Base-by-base conservation (phyloP, 1,284 basidiomycete species). In the Gymnopus androsaceus region DNA sequence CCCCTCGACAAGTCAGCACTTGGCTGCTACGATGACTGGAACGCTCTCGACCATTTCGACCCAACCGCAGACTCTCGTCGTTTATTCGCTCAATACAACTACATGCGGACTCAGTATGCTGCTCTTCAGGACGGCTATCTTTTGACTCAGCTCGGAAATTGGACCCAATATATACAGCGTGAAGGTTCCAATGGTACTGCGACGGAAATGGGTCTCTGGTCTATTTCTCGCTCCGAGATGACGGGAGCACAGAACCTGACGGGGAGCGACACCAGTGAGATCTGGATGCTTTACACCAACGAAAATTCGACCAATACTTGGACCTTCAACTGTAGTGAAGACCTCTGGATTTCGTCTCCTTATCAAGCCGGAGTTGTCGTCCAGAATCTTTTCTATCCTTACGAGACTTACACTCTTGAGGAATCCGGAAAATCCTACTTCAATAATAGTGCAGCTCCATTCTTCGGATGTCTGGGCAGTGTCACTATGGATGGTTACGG, bases 1-100 rank as follows among this genome's bases (percentile, higher is more conserved):
- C 88, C 89, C 2, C 76, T 95, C 59, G 87, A 90, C 58, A 86
- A 84, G 63, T 75, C 88, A 5, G 69, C 92, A 33, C 75, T 91
- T 23, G 93, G 92, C 51, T 96, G 94, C 67, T 66, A 87, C 55
- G 92, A 95, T 67, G 85, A 89, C 63, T 92, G 89, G 90, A 94
- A 95, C 68, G 83, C 88, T 3, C 82, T 94, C 23, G 94, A 96
- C 67, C 94, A 95, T 70, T 95, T 95, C 69, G 94, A 96, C 71
- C 92, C 93, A 30, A 95, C 93, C 0, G 75, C 85, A 3, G 85
- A 89, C 63, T 80, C 81, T 36, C 84, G 88, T 37, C 86, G 92
- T 51, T 69, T 92, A 56, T 85, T 92, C 63, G 70, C 82, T 30
- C 90, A 90, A 56, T 87, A 92, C 72, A 72, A 87, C 59, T 79